Evolutionary conservation across 1,139 yeast species (phyloP), one percentile per base, ranked within the genome.

Genomic region (Diutina mesorugosa): DNA sequence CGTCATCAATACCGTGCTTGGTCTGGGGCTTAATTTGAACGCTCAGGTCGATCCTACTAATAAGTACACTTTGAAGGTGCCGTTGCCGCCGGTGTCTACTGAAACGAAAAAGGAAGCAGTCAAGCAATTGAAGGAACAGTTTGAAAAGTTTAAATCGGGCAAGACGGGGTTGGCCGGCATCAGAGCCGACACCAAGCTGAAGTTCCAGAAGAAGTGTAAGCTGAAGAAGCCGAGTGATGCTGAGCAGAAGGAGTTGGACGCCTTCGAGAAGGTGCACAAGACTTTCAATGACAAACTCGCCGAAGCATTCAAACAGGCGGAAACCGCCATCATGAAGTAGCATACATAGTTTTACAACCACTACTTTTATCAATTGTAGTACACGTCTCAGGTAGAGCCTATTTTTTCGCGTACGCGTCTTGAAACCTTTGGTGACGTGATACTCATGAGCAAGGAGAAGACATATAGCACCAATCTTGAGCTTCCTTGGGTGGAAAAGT

Each of bases 401-500:
- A 9, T 35, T 35, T 35, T 35, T 35, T 35, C 41, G 41, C 41
- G 41, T 35, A 35, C 41, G 41, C 41, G 41, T 35, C 41, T 32
- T 9, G 35, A 32, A 18, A 8, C 14, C 14, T 14, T 2, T n/a
- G n/a, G n/a, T 8, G 14, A 35, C 8, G n/a, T 12, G 14, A 32
- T 10, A 10, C 38, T 41, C 46, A 45, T 45, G 47, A 45, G 18
- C 12, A 47, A 29, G 29, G 51, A 47, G 51, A 47, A 47, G 30
- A 14, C 30, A 9, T 51, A 51, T 18, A 7, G 30, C 47, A 51
- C 45, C 30, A 60, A 68, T n/a, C 65, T 76, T 55, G 79, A 76
- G 59, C 71, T 76, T 48, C 80, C 80, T 6, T 76, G 97, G 99
- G 98, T 93, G 18, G 99, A 93, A 65, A 93, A 93, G 66, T 93